These are phyloP conservation scores for Monosporozyma aerobia DNA, from an alignment of 805 yeast genomes.

Conservation along the genomic window DNA sequence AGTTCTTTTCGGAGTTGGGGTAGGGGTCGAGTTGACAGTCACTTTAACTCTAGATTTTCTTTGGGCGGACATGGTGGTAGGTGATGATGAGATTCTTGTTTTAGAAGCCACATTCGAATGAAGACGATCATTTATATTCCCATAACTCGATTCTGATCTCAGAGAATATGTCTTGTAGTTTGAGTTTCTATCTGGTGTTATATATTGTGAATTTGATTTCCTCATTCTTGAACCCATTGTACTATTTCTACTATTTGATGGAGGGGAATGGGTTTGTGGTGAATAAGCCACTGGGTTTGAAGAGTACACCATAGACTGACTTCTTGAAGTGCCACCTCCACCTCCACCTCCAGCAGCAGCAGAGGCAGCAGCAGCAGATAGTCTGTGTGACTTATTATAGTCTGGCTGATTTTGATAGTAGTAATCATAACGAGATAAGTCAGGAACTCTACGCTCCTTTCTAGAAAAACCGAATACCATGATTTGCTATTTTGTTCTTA, in stretches of 20 bases:
- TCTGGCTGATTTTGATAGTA: slow-evolving; percentile 21
- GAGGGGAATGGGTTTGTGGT: background rate
- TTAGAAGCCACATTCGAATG: slow-evolving; percentile 4
- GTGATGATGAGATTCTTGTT: background rate
- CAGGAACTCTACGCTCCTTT: slow-evolving; percentile 29
- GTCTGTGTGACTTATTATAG: slow-evolving; percentile 11
- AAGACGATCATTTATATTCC: background rate
- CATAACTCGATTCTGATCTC: slow-evolving; percentile 13
- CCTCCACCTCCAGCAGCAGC: slow-evolving; percentile 12
- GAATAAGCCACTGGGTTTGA: background rate
- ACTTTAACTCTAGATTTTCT: background rate
- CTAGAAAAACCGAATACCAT: slow-evolving; percentile 21
- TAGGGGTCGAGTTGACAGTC: background rate
- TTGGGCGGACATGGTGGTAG: background rate
- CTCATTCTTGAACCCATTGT: background rate
- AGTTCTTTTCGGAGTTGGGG: background rate
- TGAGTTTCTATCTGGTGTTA: background rate
- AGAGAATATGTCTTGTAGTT: slow-evolving; percentile 14
- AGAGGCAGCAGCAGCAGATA: slow-evolving; percentile 28
- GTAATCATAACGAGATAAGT: slow-evolving; percentile 31
- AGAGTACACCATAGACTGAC: slow-evolving; percentile 9
- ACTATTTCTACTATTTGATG: background rate
- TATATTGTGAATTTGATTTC: background rate
- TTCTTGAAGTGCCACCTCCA: slow-evolving; percentile 1
- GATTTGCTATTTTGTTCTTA: background rate